Base-by-base conservation (phyloP, 2,329 filamentous ascomycete genomes). In the Colletotrichum nymphaeae region DNA sequence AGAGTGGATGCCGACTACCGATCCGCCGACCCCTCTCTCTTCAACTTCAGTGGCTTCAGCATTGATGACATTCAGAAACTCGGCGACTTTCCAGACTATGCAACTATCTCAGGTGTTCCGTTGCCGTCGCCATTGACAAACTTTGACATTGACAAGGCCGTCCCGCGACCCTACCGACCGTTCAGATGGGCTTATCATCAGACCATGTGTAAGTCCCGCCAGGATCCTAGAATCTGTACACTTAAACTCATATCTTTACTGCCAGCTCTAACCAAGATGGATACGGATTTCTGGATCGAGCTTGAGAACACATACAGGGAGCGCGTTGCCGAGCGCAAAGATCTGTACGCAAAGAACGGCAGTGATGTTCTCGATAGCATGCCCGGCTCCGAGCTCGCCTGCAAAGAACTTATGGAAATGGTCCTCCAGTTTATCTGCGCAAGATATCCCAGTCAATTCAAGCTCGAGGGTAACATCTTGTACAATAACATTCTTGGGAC, bases 381-480 rank as follows among this genome's bases (percentile, higher is more conserved):
- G 0, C 93, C 94, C 0, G 94, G 94, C 1, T 93, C 92, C 0
- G 93, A 97, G 77, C 85, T 97, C 0, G 94, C 92, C 0, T 94
- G 93, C 80, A 95, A 95, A 79, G 95, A 97, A 78, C 85, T 97
- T 6, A 95, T 97, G 94, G 95, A 97, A 81, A 95, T 96, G 91
- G 88, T 87, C 2, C 77, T 97, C 4, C 93, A 96, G 76, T 97
- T 96, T 76, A 82, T 96, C n/a, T 93, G 91, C 74, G 87, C 90
- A 4, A 88, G 94, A 4, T 97, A 97, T 78, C 94, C 95, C 0
- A 88, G 91, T 6, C 91, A 93, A 76, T 97, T 97, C 80, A 84
- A 85, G 4, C 79, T 94, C 0, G 84, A 90, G 24, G 88, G 87
- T 4, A 88, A 85, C 52, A 80, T 89, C 3, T 89, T 97, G 70